Evolutionary conservation across 1,139 yeast species (phyloP), one percentile per base, ranked within the genome.

Genomic region (Suhomyces coccinellae): DNA sequence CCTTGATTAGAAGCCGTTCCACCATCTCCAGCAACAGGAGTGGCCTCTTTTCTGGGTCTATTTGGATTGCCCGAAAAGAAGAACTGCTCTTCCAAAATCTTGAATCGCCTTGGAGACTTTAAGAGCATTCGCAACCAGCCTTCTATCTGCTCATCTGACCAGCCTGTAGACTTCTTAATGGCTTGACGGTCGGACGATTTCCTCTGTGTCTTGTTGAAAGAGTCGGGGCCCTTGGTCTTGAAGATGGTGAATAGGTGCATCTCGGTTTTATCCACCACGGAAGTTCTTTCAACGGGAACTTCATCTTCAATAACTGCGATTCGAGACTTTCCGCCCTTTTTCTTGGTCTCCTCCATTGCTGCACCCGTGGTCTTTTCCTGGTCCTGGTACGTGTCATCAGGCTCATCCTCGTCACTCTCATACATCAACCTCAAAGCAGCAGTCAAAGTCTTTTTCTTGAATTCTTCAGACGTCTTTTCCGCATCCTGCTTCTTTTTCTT

Each of bases 111-210:
- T 0, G 95, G 90, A 38, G 83, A 79, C 52, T 79, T 79, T 40
- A 79, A 75, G 29, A 90, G 62, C 85, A 87, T 85, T 48, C 86
- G 69, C 1, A 86, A 85, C 97, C 97, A 91, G 0, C 96, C 96
- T 69, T 91, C 97, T 38, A 91, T 80, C 61, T 89, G 96, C 58
- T 88, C 97, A 61, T 90, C 93, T 0, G 90, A 73, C 96, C 96
- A 87, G 1, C 71, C 71, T 0, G 84, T 78, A 32, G 69, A 67
- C 13, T 63, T 58, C 52, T 76, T 80, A 57, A 89, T 65, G 17
- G 74, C 77, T 26, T 68, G 66, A 46, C 97, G 73, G 9, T 58
- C 63, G 33, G 71, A 64, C 0, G 83, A 58, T 41, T 82, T 80
- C 47, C 97, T 71, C 6, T 71, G 62, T 0, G 66, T 52, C 48